Percentiles rank a stretch among this genome's conserved stretches.
Conservation (phyloP, 2,329 filamentous ascomycete genomes). For the Colletotrichum tropicale region DNA sequence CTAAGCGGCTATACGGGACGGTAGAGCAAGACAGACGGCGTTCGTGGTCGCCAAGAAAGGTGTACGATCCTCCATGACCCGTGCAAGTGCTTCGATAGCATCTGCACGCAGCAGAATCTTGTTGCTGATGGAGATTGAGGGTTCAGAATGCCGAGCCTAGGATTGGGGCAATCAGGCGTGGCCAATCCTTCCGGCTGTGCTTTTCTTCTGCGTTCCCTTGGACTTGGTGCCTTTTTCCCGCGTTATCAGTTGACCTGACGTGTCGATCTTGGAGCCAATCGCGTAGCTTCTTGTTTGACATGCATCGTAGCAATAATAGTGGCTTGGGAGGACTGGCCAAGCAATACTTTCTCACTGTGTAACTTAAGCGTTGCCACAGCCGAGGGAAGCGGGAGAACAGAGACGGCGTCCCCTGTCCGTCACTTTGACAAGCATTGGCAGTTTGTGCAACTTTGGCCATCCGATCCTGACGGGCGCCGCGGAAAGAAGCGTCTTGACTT, state of each 20-base stretch:
- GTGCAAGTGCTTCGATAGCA: neutral
- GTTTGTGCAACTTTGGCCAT: neutral
- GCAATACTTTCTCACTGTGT: neutral
- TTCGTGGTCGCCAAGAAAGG: neutral
- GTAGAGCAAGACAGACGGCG: neutral
- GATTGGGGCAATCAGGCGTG: neutral
- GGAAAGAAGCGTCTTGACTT: neutral
- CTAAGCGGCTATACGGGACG: neutral
- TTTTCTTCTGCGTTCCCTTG: neutral
- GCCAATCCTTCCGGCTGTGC: neutral
- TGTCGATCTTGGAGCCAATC: neutral
- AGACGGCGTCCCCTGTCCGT: neutral
- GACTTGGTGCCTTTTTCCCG: neutral
- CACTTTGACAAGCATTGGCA: neutral
- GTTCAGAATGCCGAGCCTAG: neutral
- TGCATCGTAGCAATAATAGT: neutral
- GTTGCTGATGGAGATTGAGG: neutral
- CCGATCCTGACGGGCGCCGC: neutral
- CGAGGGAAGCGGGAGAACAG: neutral
- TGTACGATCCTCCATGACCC: neutral
- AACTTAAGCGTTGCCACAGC: neutral
- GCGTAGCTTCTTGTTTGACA: neutral
- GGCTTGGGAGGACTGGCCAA: neutral
- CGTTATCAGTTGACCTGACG: slow-evolving; percentile 5
- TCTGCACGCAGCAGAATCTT: neutral